These are phyloP conservation scores for Diaporthe ampelina DNA, from an alignment of 2,329 filamentous ascomycete genomes.

Conservation along the genomic window DNA sequence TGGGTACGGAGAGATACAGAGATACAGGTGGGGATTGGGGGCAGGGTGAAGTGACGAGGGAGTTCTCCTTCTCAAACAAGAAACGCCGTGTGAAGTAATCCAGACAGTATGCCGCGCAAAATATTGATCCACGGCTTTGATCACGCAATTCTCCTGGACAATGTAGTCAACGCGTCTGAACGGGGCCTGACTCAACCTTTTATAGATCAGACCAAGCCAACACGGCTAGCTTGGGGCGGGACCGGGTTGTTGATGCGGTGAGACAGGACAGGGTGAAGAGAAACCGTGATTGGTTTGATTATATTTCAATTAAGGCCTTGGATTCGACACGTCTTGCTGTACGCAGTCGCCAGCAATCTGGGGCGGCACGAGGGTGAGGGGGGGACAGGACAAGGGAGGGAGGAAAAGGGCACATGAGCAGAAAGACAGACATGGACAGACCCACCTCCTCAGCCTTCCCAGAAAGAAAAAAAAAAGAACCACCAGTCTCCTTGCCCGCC, in stretches of 20 bases:
- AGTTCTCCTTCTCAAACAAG: constrained; percentile 37
- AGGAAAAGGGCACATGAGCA: constrained; percentile 17
- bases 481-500: constrained; percentile 1
- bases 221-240: constrained; percentile 14
- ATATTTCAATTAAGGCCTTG: constrained; percentile 8
- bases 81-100: constrained; percentile 10
- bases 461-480: not conserved
- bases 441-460: constrained; percentile 29
- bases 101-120: constrained; percentile 2
- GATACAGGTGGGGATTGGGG: constrained; percentile 6
- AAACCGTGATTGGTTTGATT: constrained; percentile 27
- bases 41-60: constrained; percentile 30
- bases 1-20: constrained; percentile 32
- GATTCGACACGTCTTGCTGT: not conserved
- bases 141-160: constrained; percentile 40
- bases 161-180: constrained; percentile 36
- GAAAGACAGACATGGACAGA: not conserved
- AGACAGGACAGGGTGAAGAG: constrained; percentile 11
- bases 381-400: not conserved
- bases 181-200: constrained; percentile 17
- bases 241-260: constrained; percentile 18
- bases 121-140: constrained; percentile 35
- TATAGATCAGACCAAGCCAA: not conserved
- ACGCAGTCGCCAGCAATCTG: constrained; percentile 9
- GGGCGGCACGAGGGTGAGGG: not conserved